Base-by-base conservation (phyloP, 2,329 filamentous ascomycete species). In the Hortaea werneckii region DNA sequence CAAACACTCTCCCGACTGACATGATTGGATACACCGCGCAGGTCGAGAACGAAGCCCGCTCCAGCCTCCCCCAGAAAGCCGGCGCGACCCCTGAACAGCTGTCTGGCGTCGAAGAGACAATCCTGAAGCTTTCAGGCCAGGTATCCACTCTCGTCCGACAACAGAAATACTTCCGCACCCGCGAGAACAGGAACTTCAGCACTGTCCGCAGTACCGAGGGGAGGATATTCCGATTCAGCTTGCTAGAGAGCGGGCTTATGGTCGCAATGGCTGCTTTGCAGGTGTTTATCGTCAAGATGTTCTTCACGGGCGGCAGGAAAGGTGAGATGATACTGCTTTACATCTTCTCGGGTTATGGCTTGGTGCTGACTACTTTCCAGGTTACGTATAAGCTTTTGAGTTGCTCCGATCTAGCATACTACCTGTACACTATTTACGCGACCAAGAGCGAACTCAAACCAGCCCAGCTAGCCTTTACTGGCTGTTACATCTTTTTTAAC, bases 131-230 rank as follows among this genome's bases (percentile, higher is more conserved):
- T 50, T 95, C 88, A 10, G 83, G 87, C 53, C 87, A 94, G 64
- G 73, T 98, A 42, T 95, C 88, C 10, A 95, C 89, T 51, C 92
- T 98, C 63, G 88, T 86, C 37, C 80, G 92, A 61, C 95, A 95
- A 73, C 92, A 98, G 64, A 98, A 98, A 67, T 98, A 98, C 75
- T 98, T 98, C 81, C 85, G 94, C 53, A 98, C 92, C 2, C 82
- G 92, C 55, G 92, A 98, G 76, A 98, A 98, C 77, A 80, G 92
- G 51, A 98, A 98, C 72, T 96, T 98, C 71, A 94, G 87, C 72
- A 98, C 92, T 7, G 92, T 98, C 59, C 79, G 87, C 66, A 95
- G 89, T 71, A 98, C 92, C 37, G 92, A 98, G 75, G 80, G 80
- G 65, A 78, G 92, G 53, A 98, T 98, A 61, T 88, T 95, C 73